Conservation (phyloP, 169 alveolate species). For the Eimeria nieschulzi region DNA sequence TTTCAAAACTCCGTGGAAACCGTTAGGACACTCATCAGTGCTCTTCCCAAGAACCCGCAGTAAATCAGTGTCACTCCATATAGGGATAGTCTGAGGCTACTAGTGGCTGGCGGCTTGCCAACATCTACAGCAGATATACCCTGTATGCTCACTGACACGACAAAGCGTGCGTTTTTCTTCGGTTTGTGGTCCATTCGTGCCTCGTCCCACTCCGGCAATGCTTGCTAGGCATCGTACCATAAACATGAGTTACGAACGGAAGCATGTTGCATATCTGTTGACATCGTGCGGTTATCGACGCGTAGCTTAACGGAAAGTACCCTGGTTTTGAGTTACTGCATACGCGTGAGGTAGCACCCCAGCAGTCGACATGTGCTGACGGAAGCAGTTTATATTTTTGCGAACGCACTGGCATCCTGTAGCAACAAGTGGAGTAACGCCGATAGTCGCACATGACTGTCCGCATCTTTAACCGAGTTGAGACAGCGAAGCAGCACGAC, state of each 20-base stretch:
- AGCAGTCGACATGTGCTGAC: too few relatives aligned
- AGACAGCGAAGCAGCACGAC: too few relatives aligned
- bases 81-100: background rate
- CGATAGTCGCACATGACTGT: background rate
- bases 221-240: background rate
- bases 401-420: too few relatives aligned
- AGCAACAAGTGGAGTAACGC: background rate
- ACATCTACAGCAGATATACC: background rate
- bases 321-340: too few relatives aligned
- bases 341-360: too few relatives aligned
- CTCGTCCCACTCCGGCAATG: background rate
- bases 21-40: constrained; percentile 44
- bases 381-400: too few relatives aligned
- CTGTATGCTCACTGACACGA: background rate
- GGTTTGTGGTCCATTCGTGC: too few relatives aligned
- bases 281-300: too few relatives aligned
- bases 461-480: too few relatives aligned
- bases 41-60: constrained; percentile 49
- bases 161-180: too few relatives aligned
- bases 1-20: constrained; percentile 69
- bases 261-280: too few relatives aligned
- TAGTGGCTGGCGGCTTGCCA: background rate
- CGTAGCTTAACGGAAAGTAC: too few relatives aligned
- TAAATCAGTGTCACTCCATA: background rate
- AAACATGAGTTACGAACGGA: background rate